These are phyloP conservation scores for Lavandula angustifolia DNA, from an alignment of 257 asterid species.

Conservation along the genomic window DNA sequence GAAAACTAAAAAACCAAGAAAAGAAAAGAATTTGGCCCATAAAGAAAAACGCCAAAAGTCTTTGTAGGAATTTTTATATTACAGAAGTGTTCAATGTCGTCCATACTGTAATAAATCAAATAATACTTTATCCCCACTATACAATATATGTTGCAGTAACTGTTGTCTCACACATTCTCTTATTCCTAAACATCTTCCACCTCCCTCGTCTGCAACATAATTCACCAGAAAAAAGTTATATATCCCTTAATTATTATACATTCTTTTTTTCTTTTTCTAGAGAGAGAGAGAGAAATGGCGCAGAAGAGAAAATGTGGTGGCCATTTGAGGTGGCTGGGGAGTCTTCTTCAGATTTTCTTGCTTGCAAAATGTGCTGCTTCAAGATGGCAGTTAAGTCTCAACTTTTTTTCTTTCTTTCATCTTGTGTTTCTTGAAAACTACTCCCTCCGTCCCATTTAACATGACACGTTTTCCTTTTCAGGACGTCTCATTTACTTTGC, in stretches of 20 bases:
- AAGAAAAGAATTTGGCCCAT: slow-evolving; percentile 10
- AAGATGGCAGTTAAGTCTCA: slow-evolving; percentile 46
- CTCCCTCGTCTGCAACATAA: slow-evolving; percentile 16
- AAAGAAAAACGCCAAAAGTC: slow-evolving; percentile 28
- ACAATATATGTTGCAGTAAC: slow-evolving; percentile 12
- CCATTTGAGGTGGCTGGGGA: slow-evolving; percentile 29
- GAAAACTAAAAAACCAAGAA: slow-evolving; percentile 15
- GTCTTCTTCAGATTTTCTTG: slow-evolving; percentile 42
- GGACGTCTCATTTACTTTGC: too few relatives aligned
- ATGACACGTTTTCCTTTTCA: too few relatives aligned
- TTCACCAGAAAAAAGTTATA: slow-evolving; percentile 15
- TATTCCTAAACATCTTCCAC: slow-evolving; percentile 17
- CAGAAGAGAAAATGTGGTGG: slow-evolving; percentile 36
- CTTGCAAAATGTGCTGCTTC: slow-evolving; percentile 39
- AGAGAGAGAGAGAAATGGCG: slow-evolving; percentile 27
- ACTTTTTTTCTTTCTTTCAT: too few relatives aligned
- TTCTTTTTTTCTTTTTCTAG: not conserved
- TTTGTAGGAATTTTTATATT: slow-evolving; percentile 11
- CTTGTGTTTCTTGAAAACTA: too few relatives aligned
- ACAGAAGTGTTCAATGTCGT: slow-evolving; percentile 6
- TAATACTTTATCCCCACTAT: not conserved
- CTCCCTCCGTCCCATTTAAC: too few relatives aligned
- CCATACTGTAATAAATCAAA: not conserved
- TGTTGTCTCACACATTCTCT: slow-evolving; percentile 36
- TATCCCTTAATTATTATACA: not conserved